Evolutionary conservation across 2,329 filamentous ascomycete genomes (phyloP).

Genomic region (Penicillium sumatraense): DNA sequence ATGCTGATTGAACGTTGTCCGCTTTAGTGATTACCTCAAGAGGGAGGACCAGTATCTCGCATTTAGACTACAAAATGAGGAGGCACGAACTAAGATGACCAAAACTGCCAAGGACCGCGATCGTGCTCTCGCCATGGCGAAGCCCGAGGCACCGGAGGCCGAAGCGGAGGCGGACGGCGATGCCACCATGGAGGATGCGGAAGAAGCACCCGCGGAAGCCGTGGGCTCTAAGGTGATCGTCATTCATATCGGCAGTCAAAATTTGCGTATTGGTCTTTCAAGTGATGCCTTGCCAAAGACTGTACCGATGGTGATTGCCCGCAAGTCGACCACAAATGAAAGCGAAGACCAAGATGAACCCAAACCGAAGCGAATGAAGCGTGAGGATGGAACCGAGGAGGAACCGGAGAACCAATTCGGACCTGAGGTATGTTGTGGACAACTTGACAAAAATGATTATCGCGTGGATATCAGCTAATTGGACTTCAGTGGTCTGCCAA

Average conservation of each 20-base stretch:
- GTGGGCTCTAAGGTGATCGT: constrained; percentile 91
- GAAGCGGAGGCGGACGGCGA: constrained; percentile 50
- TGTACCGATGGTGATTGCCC: constrained; percentile 88
- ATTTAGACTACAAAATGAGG: constrained; percentile 84
- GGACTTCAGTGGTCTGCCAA: constrained; percentile 58
- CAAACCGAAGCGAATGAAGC: constrained; percentile 67
- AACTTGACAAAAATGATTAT: not conserved
- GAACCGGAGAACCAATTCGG: constrained; percentile 82
- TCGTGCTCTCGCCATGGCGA: constrained; percentile 76
- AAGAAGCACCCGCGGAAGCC: constrained; percentile 61
- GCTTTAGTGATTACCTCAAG: constrained; percentile 87
- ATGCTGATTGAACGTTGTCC: constrained; percentile 16
- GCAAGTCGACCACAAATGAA: constrained; percentile 77
- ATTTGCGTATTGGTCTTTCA: constrained; percentile 90
- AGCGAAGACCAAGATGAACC: constrained; percentile 82
- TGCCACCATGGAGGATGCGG: constrained; percentile 62
- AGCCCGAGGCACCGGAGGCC: constrained; percentile 64
- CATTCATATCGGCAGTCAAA: constrained; percentile 94
- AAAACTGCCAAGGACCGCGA: constrained; percentile 88
- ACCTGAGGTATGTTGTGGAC: constrained; percentile 66
- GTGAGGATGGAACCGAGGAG: constrained; percentile 55
- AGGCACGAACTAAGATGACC: constrained; percentile 79
- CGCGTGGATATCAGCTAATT: constrained; percentile 7
- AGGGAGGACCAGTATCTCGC: constrained; percentile 95
- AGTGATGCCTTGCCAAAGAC: constrained; percentile 94